Base-by-base conservation (phyloP, 2,329 filamentous ascomycete species). In the Didymella pomorum region DNA sequence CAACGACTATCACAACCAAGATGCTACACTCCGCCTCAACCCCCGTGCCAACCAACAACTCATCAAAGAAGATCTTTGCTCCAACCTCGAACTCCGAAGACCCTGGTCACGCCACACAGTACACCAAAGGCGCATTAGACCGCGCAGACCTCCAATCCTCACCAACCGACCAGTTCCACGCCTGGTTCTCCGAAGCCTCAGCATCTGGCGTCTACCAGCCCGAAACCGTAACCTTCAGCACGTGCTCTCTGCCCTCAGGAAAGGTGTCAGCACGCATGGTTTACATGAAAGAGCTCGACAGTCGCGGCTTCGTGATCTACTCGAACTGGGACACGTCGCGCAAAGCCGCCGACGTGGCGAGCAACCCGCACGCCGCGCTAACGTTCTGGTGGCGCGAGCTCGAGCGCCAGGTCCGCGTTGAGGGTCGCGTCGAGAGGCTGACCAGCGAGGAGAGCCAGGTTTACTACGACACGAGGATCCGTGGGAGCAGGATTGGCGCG, bases 221-320 rank as follows among this genome's bases (percentile, higher is more conserved):
- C 1, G 95, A 99, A 78, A 91, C 95, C 1, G 93, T 92, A 2
- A 41, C 37, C 4, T 23, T 41, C 18, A 23, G 20, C 71, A 93
- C 89, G 1, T 83, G 99, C 1, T 90, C 93, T 23, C 84, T 98
- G 4, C 94, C 94, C 1, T 90, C 87, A 0, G 95, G 95, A 60
- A 88, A 90, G 45, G 90, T 98, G 20, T 92, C 88, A 45, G 89
- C 91, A 3, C 91, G 95, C 58, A 85, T 92, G 67, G 92, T 99
- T 35, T 99, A 98, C 79, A 84, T 99, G 66, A 99, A 99, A 79
- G 95, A 98, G 81, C 87, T 98, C 23, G 93, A 98, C 77, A 78
- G 82, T 5, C 78, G 76, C 20, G 93, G 93, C 16, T 99, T 96
- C 79, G 92, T 98, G 42, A 83, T 99, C 47, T 99, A 98, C 83